A percentile compares a stretch with the other conserved stretches of the same genome.
phyloP scores from a whole-genome alignment of 2,329 filamentous ascomycete species.

The Beauveria varroae region DNA sequence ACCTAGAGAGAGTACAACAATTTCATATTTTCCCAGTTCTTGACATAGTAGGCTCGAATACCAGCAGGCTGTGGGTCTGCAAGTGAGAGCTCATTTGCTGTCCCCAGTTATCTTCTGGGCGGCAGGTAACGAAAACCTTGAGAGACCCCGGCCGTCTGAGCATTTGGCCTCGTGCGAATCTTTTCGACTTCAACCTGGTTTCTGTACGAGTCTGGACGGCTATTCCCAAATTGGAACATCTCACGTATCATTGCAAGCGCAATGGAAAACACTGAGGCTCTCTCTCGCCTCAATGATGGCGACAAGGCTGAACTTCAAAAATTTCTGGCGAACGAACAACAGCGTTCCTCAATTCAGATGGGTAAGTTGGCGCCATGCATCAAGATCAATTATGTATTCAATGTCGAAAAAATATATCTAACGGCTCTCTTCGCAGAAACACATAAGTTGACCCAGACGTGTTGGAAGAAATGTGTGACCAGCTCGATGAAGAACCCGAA shows the following conservation, averaged over 20 bases:
- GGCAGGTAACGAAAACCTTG: neutral
- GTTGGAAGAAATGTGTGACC: constrained; percentile 92
- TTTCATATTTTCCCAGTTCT: neutral
- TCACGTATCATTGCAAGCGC: constrained; percentile 8
- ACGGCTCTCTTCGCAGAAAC: constrained; percentile 33
- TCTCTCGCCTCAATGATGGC: constrained; percentile 67
- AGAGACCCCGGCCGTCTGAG: neutral
- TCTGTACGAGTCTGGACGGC: neutral
- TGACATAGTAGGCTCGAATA: neutral
- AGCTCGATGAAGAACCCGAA: constrained; percentile 61
- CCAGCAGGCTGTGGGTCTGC: neutral
- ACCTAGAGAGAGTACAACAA: neutral
- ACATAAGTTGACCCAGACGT: constrained; percentile 59
- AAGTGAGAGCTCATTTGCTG: neutral
- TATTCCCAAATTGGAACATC: neutral
- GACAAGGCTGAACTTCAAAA: constrained; percentile 85
- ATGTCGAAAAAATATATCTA: constrained; percentile 9
- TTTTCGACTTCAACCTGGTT: neutral
- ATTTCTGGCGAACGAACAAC: constrained; percentile 75
- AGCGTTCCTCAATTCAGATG: constrained; percentile 63
- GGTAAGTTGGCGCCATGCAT: constrained; percentile 41
- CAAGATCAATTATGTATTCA: neutral
- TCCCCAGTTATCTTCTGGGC: neutral
- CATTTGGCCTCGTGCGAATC: neutral
- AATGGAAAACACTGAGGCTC: constrained; percentile 43